Evolutionary conservation across 2,329 filamentous ascomycete genomes (phyloP).

Genomic region (Microsporum ferrugineum): DNA sequence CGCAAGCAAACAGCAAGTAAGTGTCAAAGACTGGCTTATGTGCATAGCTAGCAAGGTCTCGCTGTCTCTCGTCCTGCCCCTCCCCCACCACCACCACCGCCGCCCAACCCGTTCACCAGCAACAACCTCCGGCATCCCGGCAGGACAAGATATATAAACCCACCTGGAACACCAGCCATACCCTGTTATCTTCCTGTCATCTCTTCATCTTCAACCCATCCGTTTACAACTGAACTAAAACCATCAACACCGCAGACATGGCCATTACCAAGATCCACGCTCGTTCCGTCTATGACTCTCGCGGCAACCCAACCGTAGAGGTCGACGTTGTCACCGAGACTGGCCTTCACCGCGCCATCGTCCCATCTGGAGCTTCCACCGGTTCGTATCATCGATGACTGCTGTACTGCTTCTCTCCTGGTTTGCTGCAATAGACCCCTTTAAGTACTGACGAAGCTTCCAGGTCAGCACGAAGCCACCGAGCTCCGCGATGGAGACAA

Average conservation of each 20-base stretch:
- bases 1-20: slow-evolving; percentile 2
- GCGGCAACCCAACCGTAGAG: slow-evolving; percentile 95
- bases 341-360: slow-evolving; percentile 92
- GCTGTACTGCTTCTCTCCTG: not conserved
- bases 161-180: not conserved
- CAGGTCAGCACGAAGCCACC: slow-evolving; percentile 79
- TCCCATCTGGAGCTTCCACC: slow-evolving; percentile 91
- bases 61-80: not conserved
- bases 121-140: not conserved
- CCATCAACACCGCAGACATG: slow-evolving; percentile 44
- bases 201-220: not conserved
- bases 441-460: slow-evolving; percentile 3
- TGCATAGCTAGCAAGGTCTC: not conserved
- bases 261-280: slow-evolving; percentile 81
- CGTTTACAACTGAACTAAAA: slow-evolving; percentile 10
- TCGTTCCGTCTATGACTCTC: slow-evolving; percentile 96
- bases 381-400: slow-evolving; percentile 44
- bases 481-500: slow-evolving; percentile 88
- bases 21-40: not conserved
- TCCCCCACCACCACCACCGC: slow-evolving; percentile 8
- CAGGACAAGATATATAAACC: not conserved
- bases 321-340: slow-evolving; percentile 94
- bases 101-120: not conserved
- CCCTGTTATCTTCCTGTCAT: not conserved
- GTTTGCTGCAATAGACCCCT: not conserved